Evolutionary conservation across 352 stramenopile genomes (phyloP), one percentile per base, ranked within the genome.

Genomic region (Elongisporangium senticosum): DNA sequence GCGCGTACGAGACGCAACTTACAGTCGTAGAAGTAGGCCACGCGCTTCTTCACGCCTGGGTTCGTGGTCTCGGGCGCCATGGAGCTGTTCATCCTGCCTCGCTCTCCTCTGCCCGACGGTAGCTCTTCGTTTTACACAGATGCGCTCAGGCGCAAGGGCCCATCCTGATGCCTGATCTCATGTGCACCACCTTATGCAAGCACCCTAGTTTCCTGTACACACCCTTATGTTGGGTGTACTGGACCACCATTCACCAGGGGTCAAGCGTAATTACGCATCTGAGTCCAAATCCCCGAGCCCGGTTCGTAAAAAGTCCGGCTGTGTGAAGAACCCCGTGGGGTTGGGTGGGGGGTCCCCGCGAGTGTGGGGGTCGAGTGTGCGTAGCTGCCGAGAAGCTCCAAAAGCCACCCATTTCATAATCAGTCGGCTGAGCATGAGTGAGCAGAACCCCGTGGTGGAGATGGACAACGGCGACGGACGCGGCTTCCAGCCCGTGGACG

Each of bases 11-110:
- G 24, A 5, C 4, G 39, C 10, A 3, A 52, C 71, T 28, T 61
- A 96, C 87, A 86, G 69, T 96, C 85, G 62, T 96, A 96, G 63
- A 93, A 95, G 72, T 96, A 96, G 56, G 87, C 87, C 56, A 96
- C 84, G 48, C 85, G 80, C 64, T 81, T 79, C 74, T 96, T 96
- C 43, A 68, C 70, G 39, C 57, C 62, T 47, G 48, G 67, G 62
- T 57, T 65, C 53, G 53, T 54, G 56, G 55, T 71, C 14, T 59
- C 67, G 57, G 71, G 59, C 55, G 65, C 65, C 50, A 66, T 63
- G 49, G 69, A 75, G 61, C 63, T 73, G 55, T 43, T 43, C 33
- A 43, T 43, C 33, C 11, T 43, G 33, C 10, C 5, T 43, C 33
- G 8, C 33, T 43, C 11, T 10, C 8, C 7, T 43, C 33, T 43